phyloP scores from a whole-genome alignment of 306 rosid species.

The Dalbergia oliveri region DNA sequence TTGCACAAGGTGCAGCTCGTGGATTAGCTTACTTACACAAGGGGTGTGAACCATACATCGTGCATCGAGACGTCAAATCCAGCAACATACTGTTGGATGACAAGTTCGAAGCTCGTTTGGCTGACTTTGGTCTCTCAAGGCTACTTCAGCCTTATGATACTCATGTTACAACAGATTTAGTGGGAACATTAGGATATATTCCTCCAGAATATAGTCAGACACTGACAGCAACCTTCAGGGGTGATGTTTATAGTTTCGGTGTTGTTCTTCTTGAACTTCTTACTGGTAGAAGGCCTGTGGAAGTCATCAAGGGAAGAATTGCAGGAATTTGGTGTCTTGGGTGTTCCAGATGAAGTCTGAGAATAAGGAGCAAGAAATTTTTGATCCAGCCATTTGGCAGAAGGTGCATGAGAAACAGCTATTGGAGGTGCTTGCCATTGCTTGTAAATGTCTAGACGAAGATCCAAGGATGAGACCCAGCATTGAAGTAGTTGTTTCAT shows the following conservation, averaged over 20 bases:
- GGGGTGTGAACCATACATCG: conserved; percentile 77
- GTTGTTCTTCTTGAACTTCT: conserved; percentile 90
- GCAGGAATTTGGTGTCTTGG: conserved; percentile 79
- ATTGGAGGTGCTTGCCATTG: conserved; percentile 64
- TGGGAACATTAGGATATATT: conserved; percentile 84
- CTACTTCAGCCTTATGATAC: conserved; percentile 76
- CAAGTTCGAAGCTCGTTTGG: conserved; percentile 75
- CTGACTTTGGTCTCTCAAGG: conserved; percentile 86
- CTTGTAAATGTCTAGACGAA: conserved; percentile 73
- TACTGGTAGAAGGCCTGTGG: conserved; percentile 77
- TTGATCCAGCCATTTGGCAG: conserved; percentile 70
- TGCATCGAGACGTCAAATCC: conserved; percentile 79
- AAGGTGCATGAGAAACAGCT: conserved; percentile 70
- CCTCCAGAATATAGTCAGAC: conserved; percentile 90
- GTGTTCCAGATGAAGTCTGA: conserved; percentile 76
- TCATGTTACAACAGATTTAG: conserved; percentile 81
- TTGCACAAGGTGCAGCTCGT: conserved; percentile 75
- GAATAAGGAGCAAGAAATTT: conserved; percentile 67
- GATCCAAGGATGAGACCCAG: conserved; percentile 83
- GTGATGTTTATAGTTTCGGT: conserved; percentile 83
- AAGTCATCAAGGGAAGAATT: conserved; percentile 74
- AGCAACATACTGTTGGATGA: conserved; percentile 86
- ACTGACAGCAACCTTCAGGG: conserved; percentile 72
- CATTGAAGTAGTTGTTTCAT: conserved; percentile 70
- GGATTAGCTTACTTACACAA: conserved; percentile 83